Evolutionary conservation across 2,329 filamentous ascomycete species (phyloP).

Genomic region (Alternaria viburni): DNA sequence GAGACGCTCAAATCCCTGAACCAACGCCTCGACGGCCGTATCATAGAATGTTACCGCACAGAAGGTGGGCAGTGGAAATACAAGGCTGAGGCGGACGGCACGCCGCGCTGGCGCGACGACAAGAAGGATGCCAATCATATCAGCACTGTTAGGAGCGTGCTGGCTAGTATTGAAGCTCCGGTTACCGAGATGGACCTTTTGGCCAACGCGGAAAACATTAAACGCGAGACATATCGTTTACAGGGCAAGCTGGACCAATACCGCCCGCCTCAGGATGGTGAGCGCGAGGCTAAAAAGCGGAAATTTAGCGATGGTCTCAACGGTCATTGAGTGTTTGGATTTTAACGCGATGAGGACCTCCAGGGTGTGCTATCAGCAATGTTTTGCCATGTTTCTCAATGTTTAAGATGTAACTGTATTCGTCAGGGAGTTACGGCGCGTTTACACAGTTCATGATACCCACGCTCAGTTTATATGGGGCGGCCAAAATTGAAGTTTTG

Average conservation of each 20-base stretch:
- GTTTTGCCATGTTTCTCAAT: background rate
- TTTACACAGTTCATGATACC: background rate
- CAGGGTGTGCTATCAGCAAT: background rate
- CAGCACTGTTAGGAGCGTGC: slow-evolving; percentile 80
- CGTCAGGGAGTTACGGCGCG: background rate
- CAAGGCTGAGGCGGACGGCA: slow-evolving; percentile 55
- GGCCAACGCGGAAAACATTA: slow-evolving; percentile 71
- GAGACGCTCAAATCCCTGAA: slow-evolving; percentile 74
- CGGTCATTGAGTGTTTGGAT: background rate
- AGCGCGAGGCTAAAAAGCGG: slow-evolving; percentile 42
- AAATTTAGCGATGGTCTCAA: slow-evolving; percentile 30
- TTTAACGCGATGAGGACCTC: background rate
- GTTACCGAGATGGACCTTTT: slow-evolving; percentile 85
- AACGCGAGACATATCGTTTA: slow-evolving; percentile 76
- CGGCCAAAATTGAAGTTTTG: background rate
- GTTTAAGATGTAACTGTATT: background rate
- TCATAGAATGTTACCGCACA: slow-evolving; percentile 90
- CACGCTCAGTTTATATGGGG: background rate
- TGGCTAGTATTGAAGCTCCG: slow-evolving; percentile 86
- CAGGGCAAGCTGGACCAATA: slow-evolving; percentile 51
- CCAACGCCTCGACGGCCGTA: slow-evolving; percentile 80
- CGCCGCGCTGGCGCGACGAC: slow-evolving; percentile 86
- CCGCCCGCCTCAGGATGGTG: slow-evolving; percentile 24
- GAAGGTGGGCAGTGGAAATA: slow-evolving; percentile 78
- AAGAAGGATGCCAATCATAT: slow-evolving; percentile 92